Evolutionary conservation across 345 rosid species (phyloP), one percentile per base, ranked within the genome.

Genomic region (Aquilaria yunnanensis): DNA sequence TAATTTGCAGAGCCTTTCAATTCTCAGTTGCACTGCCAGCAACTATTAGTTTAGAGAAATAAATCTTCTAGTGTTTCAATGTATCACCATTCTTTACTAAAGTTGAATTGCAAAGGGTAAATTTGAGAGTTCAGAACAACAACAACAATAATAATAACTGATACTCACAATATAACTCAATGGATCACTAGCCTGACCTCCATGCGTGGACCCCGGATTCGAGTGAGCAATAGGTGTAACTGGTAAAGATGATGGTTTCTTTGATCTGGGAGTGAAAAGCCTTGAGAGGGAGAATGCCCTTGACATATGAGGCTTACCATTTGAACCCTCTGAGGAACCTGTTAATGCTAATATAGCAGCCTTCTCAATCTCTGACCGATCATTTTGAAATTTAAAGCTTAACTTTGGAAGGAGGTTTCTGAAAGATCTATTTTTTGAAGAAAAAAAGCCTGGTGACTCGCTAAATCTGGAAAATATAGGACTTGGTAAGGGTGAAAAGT

Each of bases 151-250:
- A 9, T 37, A 37, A 37, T 5, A 3, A 37, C 29, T 53, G 8
- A 54, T 64, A 75, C 85, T 84, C 63, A 77, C 88, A 62, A 56
- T 71, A 74, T 67, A 74, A 78, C 62, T 73, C 61, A 69, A 70
- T 13, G 56, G 80, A 74, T 80, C 80, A 65, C 32, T 58, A 14
- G 65, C 66, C 60, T 66, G 64, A 57, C 86, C 77, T 61, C 95
- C 97, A 62, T 93, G 96, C 59, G 29, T 74, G n/a, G 98, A 90
- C 83, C 81, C 98, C 1, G 96, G 98, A 73, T 88, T 90, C n/a
- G 96, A 93, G 73, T 80, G 95, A 64, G 86, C 68, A 55, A 70
- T 68, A 9, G 88, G 96, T 41, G 87, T 83, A 67, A 71, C 83
- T 0, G 97, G 98, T 51, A 83, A 76, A 11, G 96, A 90, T 60